Evolutionary conservation across 192 early-diverging fungal genomes (phyloP).

Genomic region (Backusella morwellensis): DNA sequence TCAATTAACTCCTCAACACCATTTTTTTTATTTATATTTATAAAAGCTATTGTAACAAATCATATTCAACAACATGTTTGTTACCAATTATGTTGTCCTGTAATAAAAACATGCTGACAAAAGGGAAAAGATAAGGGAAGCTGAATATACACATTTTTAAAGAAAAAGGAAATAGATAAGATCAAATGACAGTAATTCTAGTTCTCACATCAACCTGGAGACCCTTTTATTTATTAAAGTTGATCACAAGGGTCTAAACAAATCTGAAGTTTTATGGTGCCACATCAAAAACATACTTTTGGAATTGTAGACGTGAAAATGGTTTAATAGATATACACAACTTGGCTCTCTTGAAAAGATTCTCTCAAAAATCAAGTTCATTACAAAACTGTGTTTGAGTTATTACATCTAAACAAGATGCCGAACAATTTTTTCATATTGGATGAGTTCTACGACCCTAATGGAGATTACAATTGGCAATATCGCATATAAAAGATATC

Average conservation of each 20-base stretch:
- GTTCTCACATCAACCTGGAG: neutral
- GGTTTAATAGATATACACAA: neutral
- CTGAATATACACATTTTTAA: too few species aligned
- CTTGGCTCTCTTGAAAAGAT: neutral
- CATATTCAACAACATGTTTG: neutral
- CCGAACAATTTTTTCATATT: too few species aligned
- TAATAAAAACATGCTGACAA: neutral
- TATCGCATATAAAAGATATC: too few species aligned
- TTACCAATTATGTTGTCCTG: neutral
- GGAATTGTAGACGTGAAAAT: neutral
- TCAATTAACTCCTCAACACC: neutral
- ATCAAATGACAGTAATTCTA: neutral
- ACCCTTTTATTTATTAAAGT: neutral
- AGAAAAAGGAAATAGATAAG: neutral
- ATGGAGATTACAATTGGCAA: too few species aligned
- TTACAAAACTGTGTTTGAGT: too few species aligned
- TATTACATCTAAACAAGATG: too few species aligned
- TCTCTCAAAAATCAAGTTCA: neutral
- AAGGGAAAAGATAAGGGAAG: neutral
- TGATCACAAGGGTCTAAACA: neutral
- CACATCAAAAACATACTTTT: neutral
- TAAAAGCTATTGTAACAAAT: neutral
- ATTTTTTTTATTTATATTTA: neutral
- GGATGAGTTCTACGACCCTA: too few species aligned
- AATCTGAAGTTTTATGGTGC: neutral